Evolutionary conservation across 1,139 yeast genomes (phyloP).

Genomic region (Sugiyamaella castrensis): DNA sequence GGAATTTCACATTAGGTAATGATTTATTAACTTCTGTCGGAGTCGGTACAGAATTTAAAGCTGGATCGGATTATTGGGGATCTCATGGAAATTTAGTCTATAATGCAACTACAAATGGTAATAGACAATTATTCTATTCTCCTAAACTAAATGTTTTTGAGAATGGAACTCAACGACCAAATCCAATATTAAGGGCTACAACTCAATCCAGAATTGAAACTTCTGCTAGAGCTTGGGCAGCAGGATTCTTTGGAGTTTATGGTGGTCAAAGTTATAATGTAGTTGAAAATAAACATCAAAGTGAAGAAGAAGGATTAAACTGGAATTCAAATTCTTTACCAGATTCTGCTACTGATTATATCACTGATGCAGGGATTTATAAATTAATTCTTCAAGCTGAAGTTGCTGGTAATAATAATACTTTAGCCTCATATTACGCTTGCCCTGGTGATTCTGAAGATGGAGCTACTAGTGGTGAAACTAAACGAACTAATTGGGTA

Average conservation of each 20-base stretch:
- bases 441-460: constrained; percentile 38
- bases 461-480: constrained; percentile 25
- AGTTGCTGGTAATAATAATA: constrained; percentile 39
- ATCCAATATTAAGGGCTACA: constrained; percentile 41
- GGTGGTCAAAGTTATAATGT: constrained; percentile 35
- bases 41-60: constrained; percentile 40
- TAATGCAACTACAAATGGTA: constrained; percentile 31
- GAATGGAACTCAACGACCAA: constrained; percentile 36
- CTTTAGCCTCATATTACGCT: constrained; percentile 42
- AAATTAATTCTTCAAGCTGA: constrained; percentile 38
- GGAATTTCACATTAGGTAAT: constrained; percentile 38
- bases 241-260: constrained; percentile 43
- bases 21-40: constrained; percentile 41
- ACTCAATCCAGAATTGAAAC: constrained; percentile 42
- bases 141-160: constrained; percentile 31
- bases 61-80: constrained; percentile 43
- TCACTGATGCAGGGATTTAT: constrained; percentile 25
- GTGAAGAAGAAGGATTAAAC: background rate
- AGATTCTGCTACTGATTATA: constrained; percentile 4
- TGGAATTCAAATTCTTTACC: constrained; percentile 12
- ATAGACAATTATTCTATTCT: constrained; percentile 25
- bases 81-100: constrained; percentile 41
- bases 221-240: constrained; percentile 45
- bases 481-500: constrained; percentile 36
- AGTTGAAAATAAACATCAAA: constrained; percentile 23